Evolutionary conservation across 257 asterid species (phyloP).

Genomic region (Misopates orontium): DNA sequence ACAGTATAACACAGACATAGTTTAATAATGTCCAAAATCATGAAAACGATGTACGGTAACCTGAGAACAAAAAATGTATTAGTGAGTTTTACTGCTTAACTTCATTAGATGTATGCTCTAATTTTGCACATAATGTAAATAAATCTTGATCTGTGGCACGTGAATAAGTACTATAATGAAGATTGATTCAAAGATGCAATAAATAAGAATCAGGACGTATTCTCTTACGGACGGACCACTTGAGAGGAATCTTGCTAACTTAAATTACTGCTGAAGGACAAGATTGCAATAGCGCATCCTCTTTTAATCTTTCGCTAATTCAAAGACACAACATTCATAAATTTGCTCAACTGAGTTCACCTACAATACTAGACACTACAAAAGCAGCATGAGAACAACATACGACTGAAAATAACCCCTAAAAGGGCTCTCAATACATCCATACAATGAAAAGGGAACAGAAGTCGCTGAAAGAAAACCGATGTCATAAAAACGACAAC

Average conservation of each 20-base stretch:
- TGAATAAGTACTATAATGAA: neutral
- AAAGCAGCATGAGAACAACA: neutral
- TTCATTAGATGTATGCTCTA: too few species aligned
- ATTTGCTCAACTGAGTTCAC: neutral
- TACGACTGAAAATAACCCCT: too few species aligned
- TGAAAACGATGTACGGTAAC: slow-evolving; percentile 16
- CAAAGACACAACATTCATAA: neutral
- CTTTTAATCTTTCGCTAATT: neutral
- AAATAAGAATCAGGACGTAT: too few species aligned
- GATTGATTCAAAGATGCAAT: too few species aligned
- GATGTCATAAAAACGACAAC: slow-evolving; percentile 17
- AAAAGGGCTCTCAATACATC: neutral
- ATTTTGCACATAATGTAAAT: neutral
- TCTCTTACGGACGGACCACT: too few species aligned
- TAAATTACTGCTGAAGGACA: too few species aligned
- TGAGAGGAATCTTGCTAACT: too few species aligned
- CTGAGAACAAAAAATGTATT: neutral
- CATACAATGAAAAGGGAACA: neutral
- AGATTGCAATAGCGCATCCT: neutral
- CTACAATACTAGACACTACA: neutral
- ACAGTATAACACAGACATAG: neutral
- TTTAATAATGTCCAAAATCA: neutral
- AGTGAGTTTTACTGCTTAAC: neutral
- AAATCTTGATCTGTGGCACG: too few species aligned
- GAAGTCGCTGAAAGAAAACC: slow-evolving; percentile 3